Evolutionary conservation across 2,329 filamentous ascomycete species (phyloP).

Genomic region (Botrytis galanthina): DNA sequence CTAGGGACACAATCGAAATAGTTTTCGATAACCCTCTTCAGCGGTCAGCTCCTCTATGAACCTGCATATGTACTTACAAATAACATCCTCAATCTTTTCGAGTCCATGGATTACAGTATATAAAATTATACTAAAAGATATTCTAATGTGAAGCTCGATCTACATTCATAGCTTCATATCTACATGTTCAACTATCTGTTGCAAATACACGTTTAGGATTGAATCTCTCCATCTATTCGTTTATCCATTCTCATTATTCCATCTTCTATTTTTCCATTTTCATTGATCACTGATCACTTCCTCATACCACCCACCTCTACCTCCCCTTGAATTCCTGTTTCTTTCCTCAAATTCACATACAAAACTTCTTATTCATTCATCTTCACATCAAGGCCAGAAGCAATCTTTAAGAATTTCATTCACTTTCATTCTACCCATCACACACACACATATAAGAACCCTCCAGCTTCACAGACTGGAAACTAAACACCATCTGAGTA

Average conservation of each 20-base stretch:
- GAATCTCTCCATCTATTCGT: background rate
- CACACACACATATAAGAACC: background rate
- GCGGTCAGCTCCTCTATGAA: background rate
- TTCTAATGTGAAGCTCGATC: background rate
- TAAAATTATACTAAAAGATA: background rate
- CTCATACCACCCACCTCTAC: background rate
- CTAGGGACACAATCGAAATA: too few relatives aligned
- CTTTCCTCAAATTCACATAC: background rate
- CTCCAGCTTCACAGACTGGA: background rate
- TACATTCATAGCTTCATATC: background rate
- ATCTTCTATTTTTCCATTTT: background rate
- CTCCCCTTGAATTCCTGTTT: background rate
- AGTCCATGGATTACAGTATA: background rate
- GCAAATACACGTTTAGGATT: background rate
- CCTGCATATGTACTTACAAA: background rate
- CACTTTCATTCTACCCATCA: background rate
- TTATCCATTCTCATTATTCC: background rate
- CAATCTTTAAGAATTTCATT: background rate
- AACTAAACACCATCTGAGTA: background rate
- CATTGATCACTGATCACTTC: accelerated
- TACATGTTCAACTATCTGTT: accelerated
- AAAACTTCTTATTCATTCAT: background rate
- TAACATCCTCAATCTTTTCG: background rate
- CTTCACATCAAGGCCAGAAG: background rate
- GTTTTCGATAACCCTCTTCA: background rate